phyloP scores from a whole-genome alignment of 192 early-diverging fungal genomes.

The Linnemannia hyalina region DNA sequence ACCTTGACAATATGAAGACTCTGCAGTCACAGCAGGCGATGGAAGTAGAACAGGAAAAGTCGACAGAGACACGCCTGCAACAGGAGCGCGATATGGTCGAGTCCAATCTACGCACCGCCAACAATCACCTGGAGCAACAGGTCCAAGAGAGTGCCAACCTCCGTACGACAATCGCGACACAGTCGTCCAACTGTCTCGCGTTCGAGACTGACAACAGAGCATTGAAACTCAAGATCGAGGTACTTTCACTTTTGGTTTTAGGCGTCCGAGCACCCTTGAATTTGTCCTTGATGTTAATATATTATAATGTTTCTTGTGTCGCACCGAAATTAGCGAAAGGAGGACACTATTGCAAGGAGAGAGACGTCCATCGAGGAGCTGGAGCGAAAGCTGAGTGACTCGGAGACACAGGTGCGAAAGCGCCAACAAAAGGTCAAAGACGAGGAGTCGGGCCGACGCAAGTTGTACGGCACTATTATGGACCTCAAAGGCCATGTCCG shows the following conservation, averaged over 20 bases:
- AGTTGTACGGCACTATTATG: neutral
- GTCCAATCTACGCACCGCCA: neutral
- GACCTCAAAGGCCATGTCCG: slow-evolving; percentile 9
- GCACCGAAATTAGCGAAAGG: neutral
- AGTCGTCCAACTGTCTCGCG: neutral
- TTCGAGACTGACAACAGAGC: slow-evolving; percentile 10
- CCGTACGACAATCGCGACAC: slow-evolving; percentile 5
- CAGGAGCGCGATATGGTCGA: neutral
- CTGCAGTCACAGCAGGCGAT: neutral
- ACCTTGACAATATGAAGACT: neutral
- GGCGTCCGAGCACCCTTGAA: too few species aligned
- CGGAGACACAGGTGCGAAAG: neutral
- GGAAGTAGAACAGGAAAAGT: neutral
- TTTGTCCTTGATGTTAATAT: neutral
- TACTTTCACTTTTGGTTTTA: neutral
- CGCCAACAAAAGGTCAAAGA: slow-evolving; percentile 3
- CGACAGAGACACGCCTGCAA: neutral
- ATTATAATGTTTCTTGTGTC: neutral
- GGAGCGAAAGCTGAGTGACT: neutral
- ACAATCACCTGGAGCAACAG: neutral
- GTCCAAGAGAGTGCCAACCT: neutral
- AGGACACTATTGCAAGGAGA: neutral
- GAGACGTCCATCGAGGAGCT: neutral
- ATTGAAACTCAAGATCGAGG: slow-evolving; percentile 7
- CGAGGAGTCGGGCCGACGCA: neutral